A percentile compares a stretch with the other conserved stretches of the same genome.
These are phyloP conservation scores for Leccinum aurantiacum DNA, from an alignment of 768 basidiomycete genomes.

Conservation along the genomic window DNA sequence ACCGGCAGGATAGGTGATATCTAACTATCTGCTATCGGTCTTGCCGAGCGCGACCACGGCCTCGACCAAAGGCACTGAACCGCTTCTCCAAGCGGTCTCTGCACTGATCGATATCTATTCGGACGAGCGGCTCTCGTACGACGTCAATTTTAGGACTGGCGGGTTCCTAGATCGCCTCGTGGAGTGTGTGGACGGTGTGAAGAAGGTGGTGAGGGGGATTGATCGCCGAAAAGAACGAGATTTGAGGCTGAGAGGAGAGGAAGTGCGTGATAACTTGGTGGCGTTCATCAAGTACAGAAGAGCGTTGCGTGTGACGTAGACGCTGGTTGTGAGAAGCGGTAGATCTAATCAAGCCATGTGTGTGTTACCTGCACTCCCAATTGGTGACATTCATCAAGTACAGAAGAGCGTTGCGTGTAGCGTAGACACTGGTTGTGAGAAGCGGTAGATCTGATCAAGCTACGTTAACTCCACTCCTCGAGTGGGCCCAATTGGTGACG, in stretches of 20 bases:
- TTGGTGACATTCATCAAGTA: slow-evolving; percentile 75
- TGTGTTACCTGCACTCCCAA: too few relatives aligned
- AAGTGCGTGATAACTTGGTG: slow-evolving; percentile 70
- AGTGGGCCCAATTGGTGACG: background rate
- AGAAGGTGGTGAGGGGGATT: slow-evolving; percentile 60
- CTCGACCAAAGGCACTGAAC: slow-evolving; percentile 56
- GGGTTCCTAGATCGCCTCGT: slow-evolving; percentile 54
- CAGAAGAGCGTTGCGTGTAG: slow-evolving; percentile 46
- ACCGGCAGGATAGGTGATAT: slow-evolving; percentile 47
- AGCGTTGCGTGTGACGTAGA: slow-evolving; percentile 37
- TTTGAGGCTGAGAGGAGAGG: slow-evolving; percentile 67
- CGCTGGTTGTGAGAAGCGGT: background rate
- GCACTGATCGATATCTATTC: slow-evolving; percentile 92
- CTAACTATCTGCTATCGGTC: slow-evolving; percentile 64
- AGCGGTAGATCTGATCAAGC: background rate
- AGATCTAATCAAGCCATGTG: background rate
- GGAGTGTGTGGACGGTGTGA: slow-evolving; percentile 61
- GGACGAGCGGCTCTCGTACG: slow-evolving; percentile 79
- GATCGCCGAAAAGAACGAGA: slow-evolving; percentile 67
- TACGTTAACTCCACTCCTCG: too few relatives aligned
- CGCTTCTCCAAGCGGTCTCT: slow-evolving; percentile 74
- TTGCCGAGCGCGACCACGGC: slow-evolving; percentile 45
- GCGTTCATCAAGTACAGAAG: slow-evolving; percentile 76
- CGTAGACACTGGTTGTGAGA: background rate
- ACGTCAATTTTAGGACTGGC: slow-evolving; percentile 73